Evolutionary conservation across 192 early-diverging fungal genomes (phyloP), one percentile per base, ranked within the genome.

Genomic region (Coemansia sp.): DNA sequence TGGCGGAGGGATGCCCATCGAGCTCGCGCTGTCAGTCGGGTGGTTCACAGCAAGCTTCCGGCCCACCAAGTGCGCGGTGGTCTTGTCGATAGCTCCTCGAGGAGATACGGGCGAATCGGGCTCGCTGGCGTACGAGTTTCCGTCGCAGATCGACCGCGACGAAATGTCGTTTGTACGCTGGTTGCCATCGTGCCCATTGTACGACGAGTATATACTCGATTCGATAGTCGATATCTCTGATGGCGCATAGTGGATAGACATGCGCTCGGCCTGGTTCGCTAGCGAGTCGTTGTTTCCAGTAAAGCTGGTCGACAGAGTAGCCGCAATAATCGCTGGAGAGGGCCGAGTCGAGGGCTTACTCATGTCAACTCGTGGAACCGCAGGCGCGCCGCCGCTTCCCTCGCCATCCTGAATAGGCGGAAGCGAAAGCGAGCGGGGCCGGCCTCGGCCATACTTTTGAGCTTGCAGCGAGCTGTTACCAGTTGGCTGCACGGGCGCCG

Each of bases 151-250:
- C 24, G 76, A 73, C 12, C 60, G 73, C 51, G 70, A 70, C 5
- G 73, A 72, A 35, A 64, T 61, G 36, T 65, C 64, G 51, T 71
- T 74, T 4, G 22, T 24, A 11, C 65, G 68, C 22, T 29, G 42
- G 43, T 53, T 60, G 38, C 65, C 62, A n/a, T 56, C 60, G 51
- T 65, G 41, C 1, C 68, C 80, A 25, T 74, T 65, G 53, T 71
- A 68, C 17, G 71, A 74, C 57, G 80, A 83, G 57, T 74, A 77
- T 15, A 77, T 54, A 65, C 80, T 83, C 6, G 80, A 83, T 58
- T 83, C 80, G 58, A 83, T 83, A 37, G 80, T 83, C 37, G 74
- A 83, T 32, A 77, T 73, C 60, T 73, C 80, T 11, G 80, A 83
- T 17, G 80, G 68, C 43, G 64, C 66, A 22, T 79, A 73, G 58